A percentile compares a stretch with the other conserved stretches of the same genome.
These are phyloP conservation scores for Penicillium sp. DNA, from an alignment of 2,329 filamentous ascomycete species.

Conservation along the genomic window DNA sequence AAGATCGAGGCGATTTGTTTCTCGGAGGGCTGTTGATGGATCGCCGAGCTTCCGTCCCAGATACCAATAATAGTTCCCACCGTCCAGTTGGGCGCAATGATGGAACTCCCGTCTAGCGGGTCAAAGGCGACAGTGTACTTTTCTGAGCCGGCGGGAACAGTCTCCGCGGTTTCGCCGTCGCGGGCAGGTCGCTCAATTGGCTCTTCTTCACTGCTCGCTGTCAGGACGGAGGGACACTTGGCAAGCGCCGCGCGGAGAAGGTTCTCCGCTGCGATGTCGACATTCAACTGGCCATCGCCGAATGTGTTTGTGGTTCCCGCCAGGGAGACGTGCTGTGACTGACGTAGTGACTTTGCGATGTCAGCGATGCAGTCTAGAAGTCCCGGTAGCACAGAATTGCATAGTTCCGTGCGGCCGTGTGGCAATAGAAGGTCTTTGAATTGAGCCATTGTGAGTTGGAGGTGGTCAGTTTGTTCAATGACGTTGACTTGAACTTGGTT, in stretches of 20 bases:
- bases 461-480: neutral
- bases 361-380: conserved; percentile 6
- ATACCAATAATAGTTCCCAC: conserved; percentile 9
- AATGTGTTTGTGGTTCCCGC: conserved; percentile 9
- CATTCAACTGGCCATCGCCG: conserved; percentile 10
- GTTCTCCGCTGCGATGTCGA: conserved; percentile 9
- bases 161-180: neutral
- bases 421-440: neutral
- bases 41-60: conserved; percentile 5
- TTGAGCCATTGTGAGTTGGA: neutral
- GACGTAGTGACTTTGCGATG: conserved; percentile 3
- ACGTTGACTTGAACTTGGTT: neutral
- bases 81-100: conserved; percentile 9
- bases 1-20: conserved; percentile 6
- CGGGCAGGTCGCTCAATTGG: conserved; percentile 1
- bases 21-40: neutral
- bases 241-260: conserved; percentile 4
- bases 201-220: conserved; percentile 9
- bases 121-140: conserved; percentile 9
- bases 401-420: neutral
- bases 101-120: conserved; percentile 9
- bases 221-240: conserved; percentile 3
- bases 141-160: neutral
- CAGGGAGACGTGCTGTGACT: conserved; percentile 7
- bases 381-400: conserved; percentile 1